phyloP scores from a whole-genome alignment of 2,329 filamentous ascomycete species.

The Pseudogymnoascus sp. region DNA sequence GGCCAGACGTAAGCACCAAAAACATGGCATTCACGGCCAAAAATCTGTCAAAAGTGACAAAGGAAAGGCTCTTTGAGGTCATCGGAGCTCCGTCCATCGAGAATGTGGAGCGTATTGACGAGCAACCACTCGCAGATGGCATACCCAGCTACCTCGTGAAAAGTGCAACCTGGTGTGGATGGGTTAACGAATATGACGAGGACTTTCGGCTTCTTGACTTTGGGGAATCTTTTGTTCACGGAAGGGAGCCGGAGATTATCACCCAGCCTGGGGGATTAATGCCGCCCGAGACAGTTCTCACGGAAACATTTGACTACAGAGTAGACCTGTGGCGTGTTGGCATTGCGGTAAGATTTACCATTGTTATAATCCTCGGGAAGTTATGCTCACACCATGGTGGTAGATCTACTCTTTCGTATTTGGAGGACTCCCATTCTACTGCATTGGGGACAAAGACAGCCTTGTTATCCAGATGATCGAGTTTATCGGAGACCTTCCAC shows the following conservation, averaged over 20 bases:
- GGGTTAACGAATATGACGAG: constrained; percentile 20
- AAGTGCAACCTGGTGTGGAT: constrained; percentile 15
- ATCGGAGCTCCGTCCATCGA: constrained; percentile 3
- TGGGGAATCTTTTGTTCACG: constrained; percentile 16
- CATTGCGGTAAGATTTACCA: constrained; percentile 7
- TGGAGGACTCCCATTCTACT: constrained; percentile 9
- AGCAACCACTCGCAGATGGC: constrained; percentile 4
- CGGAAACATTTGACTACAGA: constrained; percentile 17
- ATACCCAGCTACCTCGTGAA: constrained; percentile 17
- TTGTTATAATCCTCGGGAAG: background rate
- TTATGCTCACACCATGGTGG: background rate
- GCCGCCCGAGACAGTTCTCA: constrained; percentile 22
- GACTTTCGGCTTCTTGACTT: constrained; percentile 22
- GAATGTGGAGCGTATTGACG: constrained; percentile 1
- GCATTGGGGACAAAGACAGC: background rate
- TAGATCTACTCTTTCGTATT: constrained; percentile 17
- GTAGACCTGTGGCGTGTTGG: constrained; percentile 21
- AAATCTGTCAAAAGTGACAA: constrained; percentile 12
- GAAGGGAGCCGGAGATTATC: constrained; percentile 12
- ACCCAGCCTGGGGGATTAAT: constrained; percentile 18
- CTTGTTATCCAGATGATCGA: constrained; percentile 13
- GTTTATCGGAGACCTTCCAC: constrained; percentile 12
- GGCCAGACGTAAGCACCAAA: constrained; percentile 24
- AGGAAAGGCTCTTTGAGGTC: constrained; percentile 15
- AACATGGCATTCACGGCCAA: constrained; percentile 25